Percentiles rank a stretch among this genome's conserved stretches.
These are phyloP conservation scores for Fomitopsis betulina DNA, from an alignment of 1,284 basidiomycete genomes.

Conservation along the genomic window DNA sequence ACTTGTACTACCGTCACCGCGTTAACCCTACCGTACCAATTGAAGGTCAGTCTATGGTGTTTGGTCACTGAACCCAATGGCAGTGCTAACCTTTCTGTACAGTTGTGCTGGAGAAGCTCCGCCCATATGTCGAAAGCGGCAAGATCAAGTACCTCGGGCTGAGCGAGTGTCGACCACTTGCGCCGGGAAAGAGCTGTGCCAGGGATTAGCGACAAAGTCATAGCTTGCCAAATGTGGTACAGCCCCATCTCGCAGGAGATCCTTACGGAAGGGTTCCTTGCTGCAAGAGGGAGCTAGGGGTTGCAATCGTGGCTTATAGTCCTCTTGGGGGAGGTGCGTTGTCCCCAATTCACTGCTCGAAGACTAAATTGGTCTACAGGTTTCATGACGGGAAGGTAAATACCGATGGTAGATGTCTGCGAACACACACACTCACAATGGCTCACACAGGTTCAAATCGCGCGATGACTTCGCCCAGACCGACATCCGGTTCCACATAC, in stretches of 20 bases:
- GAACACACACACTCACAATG: not conserved
- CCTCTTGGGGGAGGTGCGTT: slow-evolving; percentile 29
- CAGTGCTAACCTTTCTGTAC: too few relatives aligned
- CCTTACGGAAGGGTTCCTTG: slow-evolving; percentile 25
- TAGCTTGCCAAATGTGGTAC: slow-evolving; percentile 39
- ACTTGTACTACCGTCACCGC: slow-evolving; percentile 35
- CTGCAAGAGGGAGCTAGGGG: slow-evolving; percentile 28
- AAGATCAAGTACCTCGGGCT: slow-evolving; percentile 39
- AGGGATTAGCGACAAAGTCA: slow-evolving; percentile 25
- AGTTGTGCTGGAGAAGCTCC: slow-evolving; percentile 4
- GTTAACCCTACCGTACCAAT: slow-evolving; percentile 27
- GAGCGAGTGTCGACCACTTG: slow-evolving; percentile 36
- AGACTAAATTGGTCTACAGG: not conserved
- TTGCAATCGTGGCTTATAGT: slow-evolving; percentile 36
- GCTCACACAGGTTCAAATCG: not conserved
- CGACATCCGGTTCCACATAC: not conserved
- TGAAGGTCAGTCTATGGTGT: slow-evolving; percentile 13
- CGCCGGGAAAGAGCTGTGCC: slow-evolving; percentile 37
- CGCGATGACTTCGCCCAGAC: not conserved
- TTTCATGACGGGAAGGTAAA: not conserved
- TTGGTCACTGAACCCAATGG: too few relatives aligned
- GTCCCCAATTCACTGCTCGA: not conserved
- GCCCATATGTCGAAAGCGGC: slow-evolving; percentile 17
- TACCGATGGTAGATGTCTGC: not conserved
- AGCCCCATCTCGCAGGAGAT: slow-evolving; percentile 37